phyloP scores from a whole-genome alignment of 2,329 filamentous ascomycete species.

The Colletotrichum chrysophilum region DNA sequence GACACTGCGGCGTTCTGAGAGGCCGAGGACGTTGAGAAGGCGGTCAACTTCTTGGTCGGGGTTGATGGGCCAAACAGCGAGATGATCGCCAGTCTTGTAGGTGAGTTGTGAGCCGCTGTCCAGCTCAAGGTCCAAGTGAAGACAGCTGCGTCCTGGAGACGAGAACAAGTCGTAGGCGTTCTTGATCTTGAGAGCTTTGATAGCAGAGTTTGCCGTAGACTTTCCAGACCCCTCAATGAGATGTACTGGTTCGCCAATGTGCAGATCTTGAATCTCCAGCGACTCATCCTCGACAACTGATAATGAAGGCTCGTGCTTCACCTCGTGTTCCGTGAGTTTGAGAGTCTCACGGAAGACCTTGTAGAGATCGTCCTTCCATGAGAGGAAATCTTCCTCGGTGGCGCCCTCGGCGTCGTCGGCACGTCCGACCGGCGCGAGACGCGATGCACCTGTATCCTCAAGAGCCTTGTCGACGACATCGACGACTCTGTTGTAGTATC shows the following conservation, averaged over 20 bases:
- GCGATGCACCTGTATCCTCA: conserved; percentile 30
- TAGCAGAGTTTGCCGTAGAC: conserved; percentile 18
- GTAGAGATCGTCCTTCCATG: conserved; percentile 37
- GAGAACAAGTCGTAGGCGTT: conserved; percentile 29
- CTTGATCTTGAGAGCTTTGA: conserved; percentile 23
- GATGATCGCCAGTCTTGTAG: conserved; percentile 46
- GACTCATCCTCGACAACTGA: conserved; percentile 25
- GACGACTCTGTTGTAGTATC: conserved; percentile 41
- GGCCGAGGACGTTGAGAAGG: conserved; percentile 32
- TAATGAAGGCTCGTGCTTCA: conserved; percentile 26
- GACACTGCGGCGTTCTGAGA: conserved; percentile 26
- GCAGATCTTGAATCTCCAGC: conserved; percentile 22
- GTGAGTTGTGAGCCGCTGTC: conserved; percentile 30
- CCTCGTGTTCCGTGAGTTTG: conserved; percentile 26
- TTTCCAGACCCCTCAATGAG: conserved; percentile 1
- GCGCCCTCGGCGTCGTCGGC: conserved; percentile 36
- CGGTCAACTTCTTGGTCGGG: conserved; percentile 35
- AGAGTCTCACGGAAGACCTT: conserved; percentile 21
- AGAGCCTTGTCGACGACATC: conserved; percentile 29
- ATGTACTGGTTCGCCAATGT: conserved; percentile 26
- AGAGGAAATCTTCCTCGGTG: conserved; percentile 40
- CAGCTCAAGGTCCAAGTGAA: conserved; percentile 38
- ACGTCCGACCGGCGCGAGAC: conserved; percentile 30
- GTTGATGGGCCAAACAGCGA: conserved; percentile 45
- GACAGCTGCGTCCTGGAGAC: conserved; percentile 30